A percentile compares a stretch with the other conserved stretches of the same genome.
phyloP scores from a whole-genome alignment of 176 grass and related monocot species.

The Triticum dicoccoides region DNA sequence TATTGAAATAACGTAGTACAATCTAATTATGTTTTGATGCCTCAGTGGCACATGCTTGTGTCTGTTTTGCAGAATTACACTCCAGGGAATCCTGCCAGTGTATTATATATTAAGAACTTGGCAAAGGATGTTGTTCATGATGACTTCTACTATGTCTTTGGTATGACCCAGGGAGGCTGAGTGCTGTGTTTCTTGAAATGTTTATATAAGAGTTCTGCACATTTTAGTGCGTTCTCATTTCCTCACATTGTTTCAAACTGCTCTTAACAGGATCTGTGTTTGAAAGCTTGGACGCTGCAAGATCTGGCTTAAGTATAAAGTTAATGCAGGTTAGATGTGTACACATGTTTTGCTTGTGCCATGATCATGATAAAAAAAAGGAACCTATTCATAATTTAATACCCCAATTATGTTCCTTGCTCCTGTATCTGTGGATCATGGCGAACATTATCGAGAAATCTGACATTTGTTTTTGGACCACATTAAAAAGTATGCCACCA shows the following conservation, averaged over 20 bases:
- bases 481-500: no score
- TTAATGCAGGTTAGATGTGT: slow-evolving; percentile 75
- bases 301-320: slow-evolving; percentile 67
- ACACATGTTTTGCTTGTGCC: background rate
- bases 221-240: background rate
- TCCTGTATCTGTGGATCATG: background rate
- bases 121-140: slow-evolving; percentile 80
- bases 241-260: background rate
- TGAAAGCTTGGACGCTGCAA: slow-evolving; percentile 54
- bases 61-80: slow-evolving; percentile 66
- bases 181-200: slow-evolving; percentile 16
- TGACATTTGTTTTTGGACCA: background rate
- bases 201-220: background rate
- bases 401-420: background rate
- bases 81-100: slow-evolving; percentile 72
- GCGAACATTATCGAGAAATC: background rate
- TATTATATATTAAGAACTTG: slow-evolving; percentile 94
- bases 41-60: background rate
- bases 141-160: slow-evolving; percentile 93
- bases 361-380: background rate
- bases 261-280: slow-evolving; percentile 72
- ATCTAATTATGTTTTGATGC: background rate
- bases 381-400: background rate
- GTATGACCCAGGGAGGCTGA: slow-evolving; percentile 32
- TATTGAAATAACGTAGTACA: background rate